Evolutionary conservation across 805 yeast genomes (phyloP).

Genomic region (Wickerhamiella spandovensis): DNA sequence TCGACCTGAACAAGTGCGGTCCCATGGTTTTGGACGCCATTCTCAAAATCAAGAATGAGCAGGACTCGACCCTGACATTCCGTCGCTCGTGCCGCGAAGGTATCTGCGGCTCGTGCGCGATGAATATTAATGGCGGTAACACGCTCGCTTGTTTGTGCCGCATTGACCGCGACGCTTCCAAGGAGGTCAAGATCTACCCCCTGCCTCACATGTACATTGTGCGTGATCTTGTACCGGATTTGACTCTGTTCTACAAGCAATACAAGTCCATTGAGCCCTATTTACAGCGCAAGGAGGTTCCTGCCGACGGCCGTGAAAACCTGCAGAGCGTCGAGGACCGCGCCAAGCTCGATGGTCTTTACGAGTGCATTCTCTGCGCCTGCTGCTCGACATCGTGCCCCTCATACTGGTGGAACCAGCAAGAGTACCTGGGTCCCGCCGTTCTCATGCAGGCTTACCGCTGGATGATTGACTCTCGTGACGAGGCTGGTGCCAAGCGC

Average conservation of each 20-base stretch:
- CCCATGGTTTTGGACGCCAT: slow-evolving; percentile 97
- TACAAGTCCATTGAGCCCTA: slow-evolving; percentile 97
- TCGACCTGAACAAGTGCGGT: slow-evolving; percentile 85
- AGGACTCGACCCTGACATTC: slow-evolving; percentile 88
- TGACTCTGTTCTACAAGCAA: slow-evolving; percentile 95
- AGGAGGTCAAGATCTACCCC: slow-evolving; percentile 82
- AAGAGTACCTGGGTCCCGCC: slow-evolving; percentile 96
- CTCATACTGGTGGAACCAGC: slow-evolving; percentile 99
- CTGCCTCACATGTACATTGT: slow-evolving; percentile 97
- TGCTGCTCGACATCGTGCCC: slow-evolving; percentile 99
- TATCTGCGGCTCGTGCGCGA: slow-evolving; percentile 98
- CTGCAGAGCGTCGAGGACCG: slow-evolving; percentile 86
- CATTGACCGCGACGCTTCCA: slow-evolving; percentile 65
- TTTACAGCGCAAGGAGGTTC: slow-evolving; percentile 67
- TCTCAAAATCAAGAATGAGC: slow-evolving; percentile 89
- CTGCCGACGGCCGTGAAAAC: slow-evolving; percentile 86
- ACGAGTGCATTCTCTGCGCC: slow-evolving; percentile 96
- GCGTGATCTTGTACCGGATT: slow-evolving; percentile 93
- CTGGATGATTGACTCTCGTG: slow-evolving; percentile 97
- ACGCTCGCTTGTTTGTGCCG: slow-evolving; percentile 94
- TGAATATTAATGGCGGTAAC: slow-evolving; percentile 97
- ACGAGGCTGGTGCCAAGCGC: slow-evolving; percentile 71
- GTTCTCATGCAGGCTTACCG: slow-evolving; percentile 98
- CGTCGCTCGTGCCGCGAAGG: slow-evolving; percentile 99
- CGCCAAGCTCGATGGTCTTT: slow-evolving; percentile 89